Evolutionary conservation across 164 flowering plant genomes (phyloP).

Genomic region (Kalanchoe fedtschenkoi): DNA sequence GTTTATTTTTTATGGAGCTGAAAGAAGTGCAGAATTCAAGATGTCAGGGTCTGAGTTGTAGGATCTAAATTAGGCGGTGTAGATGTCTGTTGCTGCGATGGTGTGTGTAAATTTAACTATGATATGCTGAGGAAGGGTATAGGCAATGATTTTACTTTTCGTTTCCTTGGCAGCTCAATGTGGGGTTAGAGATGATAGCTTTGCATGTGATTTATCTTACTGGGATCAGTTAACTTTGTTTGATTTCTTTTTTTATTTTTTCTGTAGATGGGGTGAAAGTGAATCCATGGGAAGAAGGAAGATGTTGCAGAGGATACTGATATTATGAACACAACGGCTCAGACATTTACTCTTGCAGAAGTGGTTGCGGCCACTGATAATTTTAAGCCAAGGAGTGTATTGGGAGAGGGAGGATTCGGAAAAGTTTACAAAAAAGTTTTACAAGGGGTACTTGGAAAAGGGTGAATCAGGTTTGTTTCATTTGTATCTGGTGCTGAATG

Average conservation of each 20-base stretch:
- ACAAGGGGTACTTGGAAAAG: constrained; percentile 43
- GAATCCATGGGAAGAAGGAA: not conserved
- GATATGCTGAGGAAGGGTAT: too few species aligned
- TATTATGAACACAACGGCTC: constrained; percentile 19
- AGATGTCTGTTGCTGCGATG: too few species aligned
- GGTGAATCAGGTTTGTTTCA: constrained; percentile 39
- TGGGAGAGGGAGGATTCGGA: constrained; percentile 76
- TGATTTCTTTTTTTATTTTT: not conserved
- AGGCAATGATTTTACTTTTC: not conserved
- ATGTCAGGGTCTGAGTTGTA: too few species aligned
- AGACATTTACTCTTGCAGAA: constrained; percentile 54
- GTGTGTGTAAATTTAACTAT: too few species aligned
- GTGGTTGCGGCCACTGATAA: constrained; percentile 58
- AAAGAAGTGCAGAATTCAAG: too few species aligned
- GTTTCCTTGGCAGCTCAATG: not conserved
- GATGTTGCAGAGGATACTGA: not conserved
- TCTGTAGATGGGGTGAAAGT: not conserved
- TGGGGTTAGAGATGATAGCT: not conserved
- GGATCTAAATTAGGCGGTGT: too few species aligned
- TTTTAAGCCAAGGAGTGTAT: constrained; percentile 42
- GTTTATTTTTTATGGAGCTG: too few species aligned
- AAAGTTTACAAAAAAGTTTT: constrained; percentile 58
- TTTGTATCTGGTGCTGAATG: not conserved
- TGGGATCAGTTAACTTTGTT: not conserved
- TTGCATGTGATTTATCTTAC: not conserved